Evolutionary conservation across 2,329 filamentous ascomycete species (phyloP).

Genomic region (Amauroascus verrucosus): DNA sequence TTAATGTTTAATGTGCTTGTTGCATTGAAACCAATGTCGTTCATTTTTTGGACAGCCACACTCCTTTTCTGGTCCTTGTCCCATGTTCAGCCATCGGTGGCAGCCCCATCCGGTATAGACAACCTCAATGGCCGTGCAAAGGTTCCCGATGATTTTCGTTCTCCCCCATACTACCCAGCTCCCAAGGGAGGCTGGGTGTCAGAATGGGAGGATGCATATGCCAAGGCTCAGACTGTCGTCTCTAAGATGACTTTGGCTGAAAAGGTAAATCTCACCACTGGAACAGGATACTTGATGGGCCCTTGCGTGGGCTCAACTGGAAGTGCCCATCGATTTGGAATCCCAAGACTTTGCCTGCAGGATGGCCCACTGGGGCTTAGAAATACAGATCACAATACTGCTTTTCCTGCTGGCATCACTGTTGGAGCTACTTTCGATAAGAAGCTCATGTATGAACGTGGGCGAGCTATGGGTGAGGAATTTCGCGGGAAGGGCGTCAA

Average conservation of each 20-base stretch:
- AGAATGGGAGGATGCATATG: constrained; percentile 60
- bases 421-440: constrained; percentile 67
- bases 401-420: constrained; percentile 70
- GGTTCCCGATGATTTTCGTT: constrained; percentile 19
- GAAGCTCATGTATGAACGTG: constrained; percentile 57
- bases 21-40: neutral
- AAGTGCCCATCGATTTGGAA: constrained; percentile 57
- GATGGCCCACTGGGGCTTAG: constrained; percentile 63
- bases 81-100: neutral
- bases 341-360: constrained; percentile 61
- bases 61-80: neutral
- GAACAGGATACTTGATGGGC: constrained; percentile 62
- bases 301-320: constrained; percentile 69
- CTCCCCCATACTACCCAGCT: constrained; percentile 59
- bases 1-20: neutral
- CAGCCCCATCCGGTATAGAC: neutral
- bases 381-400: constrained; percentile 63
- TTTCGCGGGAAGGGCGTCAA: constrained; percentile 64
- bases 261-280: constrained; percentile 67
- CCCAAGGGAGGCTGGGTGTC: constrained; percentile 61
- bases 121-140: neutral
- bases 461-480: constrained; percentile 58
- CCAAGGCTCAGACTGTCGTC: constrained; percentile 58
- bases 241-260: constrained; percentile 68
- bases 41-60: neutral